Evolutionary conservation across 1,284 basidiomycete genomes (phyloP), one percentile per base, ranked within the genome.

Genomic region (Exobasidium cylindrosporum): DNA sequence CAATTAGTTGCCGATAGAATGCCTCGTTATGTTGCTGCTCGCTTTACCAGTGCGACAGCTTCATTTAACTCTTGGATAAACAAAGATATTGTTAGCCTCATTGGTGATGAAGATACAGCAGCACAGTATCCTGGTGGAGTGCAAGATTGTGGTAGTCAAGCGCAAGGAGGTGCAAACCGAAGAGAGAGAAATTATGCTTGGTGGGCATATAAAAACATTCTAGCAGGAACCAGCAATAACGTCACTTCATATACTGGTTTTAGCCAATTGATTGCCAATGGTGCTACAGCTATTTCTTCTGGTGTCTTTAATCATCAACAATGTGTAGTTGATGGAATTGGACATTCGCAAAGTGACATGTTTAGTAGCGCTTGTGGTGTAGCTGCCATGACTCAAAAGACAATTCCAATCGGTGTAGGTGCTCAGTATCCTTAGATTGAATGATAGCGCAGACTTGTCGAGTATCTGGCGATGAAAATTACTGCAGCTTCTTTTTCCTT

Each of bases 121-220:
- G 35, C 7, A 7, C 35, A 17, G 10, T 40, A 10, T 40, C 35
- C 35, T 40, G 35, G 35, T 40, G 47, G 47, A 24, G 26, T 28
- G 26, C 21, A 50, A 28, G 26, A 28, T 4, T 50, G 47, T 50
- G 26, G n/a, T 28, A 24, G 21, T 7, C n/a, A 50, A 50, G 47
- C 47, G 4, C 47, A 50, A 50, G 47, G 47, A 24, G 47, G 47
- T 3, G 21, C 26, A 2, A 24, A 50, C 26, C n/a, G 47, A 4
- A 50, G 47, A 50, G 47, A 50, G n/a, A 50, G 47, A 28, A 50
- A 50, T 50, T 50, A 50, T 24, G 47, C 47, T 24, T 50, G 26
- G n/a, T 50, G 47, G 47, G 47, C 47, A 14, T 50, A 50, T 50
- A 50, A 14, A 50, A 50, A 50, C 21, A 24, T 50, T 14, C 26